Percentiles rank a stretch among this genome's conserved stretches.
Conservation (phyloP, 2,329 filamentous ascomycete genomes). For the Ceratocystis ficicola region DNA sequence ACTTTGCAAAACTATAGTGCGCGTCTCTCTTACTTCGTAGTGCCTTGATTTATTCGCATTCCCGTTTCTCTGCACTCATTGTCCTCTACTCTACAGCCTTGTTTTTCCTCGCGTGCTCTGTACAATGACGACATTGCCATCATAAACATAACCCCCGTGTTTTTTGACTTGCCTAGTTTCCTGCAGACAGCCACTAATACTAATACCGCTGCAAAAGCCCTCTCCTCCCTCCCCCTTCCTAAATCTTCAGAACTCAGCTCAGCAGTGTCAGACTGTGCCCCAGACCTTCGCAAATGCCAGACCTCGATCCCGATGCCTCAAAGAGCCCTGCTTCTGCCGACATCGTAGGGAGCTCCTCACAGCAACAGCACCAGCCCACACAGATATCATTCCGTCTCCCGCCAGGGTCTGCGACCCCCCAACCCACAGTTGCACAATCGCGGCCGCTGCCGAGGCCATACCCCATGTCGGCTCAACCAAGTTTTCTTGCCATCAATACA, state of each 20-base stretch:
- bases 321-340: neutral
- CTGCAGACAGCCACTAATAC: neutral
- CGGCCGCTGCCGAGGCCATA: conserved; percentile 22
- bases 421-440: conserved; percentile 21
- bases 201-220: neutral
- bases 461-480: conserved; percentile 17
- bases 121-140: conserved; percentile 7
- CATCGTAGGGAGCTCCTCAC: neutral
- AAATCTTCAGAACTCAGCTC: neutral
- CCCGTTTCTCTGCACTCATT: neutral
- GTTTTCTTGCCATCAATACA: conserved; percentile 13
- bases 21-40: neutral
- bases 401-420: conserved; percentile 17
- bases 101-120: neutral
- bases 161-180: neutral
- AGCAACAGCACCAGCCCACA: conserved; percentile 8
- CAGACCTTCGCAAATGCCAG: neutral
- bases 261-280: neutral
- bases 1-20: neutral
- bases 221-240: neutral
- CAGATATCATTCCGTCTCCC: conserved; percentile 21
- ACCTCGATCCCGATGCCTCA: neutral
- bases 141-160: neutral
- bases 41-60: neutral
- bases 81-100: neutral